phyloP scores from a whole-genome alignment of 805 yeast genomes.

The Kluyveromyces lactis region DNA sequence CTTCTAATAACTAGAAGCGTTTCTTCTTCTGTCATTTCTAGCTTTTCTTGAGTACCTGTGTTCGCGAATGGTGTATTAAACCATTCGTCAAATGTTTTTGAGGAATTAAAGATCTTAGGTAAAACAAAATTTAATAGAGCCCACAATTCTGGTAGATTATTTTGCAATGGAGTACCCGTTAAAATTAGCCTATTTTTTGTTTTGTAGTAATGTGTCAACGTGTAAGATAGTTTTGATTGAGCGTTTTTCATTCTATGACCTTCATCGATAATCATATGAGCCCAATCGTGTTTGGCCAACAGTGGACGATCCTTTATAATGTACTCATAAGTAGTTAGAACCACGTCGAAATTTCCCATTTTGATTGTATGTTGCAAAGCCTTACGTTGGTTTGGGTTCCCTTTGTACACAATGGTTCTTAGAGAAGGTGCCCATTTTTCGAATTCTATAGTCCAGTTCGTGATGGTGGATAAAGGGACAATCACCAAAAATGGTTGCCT shows the following conservation, averaged over 20 bases:
- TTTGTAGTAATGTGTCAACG: slow-evolving; percentile 62
- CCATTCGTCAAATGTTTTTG: slow-evolving; percentile 83
- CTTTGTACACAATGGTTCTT: slow-evolving; percentile 66
- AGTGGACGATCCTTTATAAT: slow-evolving; percentile 70
- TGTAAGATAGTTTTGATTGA: slow-evolving; percentile 61
- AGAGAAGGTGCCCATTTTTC: slow-evolving; percentile 85
- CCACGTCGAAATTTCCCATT: slow-evolving; percentile 63
- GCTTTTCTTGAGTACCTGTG: slow-evolving; percentile 73
- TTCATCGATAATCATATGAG: slow-evolving; percentile 85
- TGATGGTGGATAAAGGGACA: slow-evolving; percentile 76
- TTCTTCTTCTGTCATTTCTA: slow-evolving; percentile 81
- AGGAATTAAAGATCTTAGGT: slow-evolving; percentile 80
- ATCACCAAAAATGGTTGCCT: slow-evolving; percentile 69
- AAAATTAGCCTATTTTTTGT: slow-evolving; percentile 72
- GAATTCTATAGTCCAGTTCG: slow-evolving; percentile 80
- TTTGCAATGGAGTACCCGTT: slow-evolving; percentile 85
- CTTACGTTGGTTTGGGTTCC: slow-evolving; percentile 66
- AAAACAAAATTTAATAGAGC: slow-evolving; percentile 73
- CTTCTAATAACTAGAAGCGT: slow-evolving; percentile 72
- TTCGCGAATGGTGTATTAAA: slow-evolving; percentile 84
- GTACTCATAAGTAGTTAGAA: slow-evolving; percentile 76
- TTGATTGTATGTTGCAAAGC: slow-evolving; percentile 55
- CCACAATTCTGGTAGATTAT: slow-evolving; percentile 80
- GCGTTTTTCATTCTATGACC: slow-evolving; percentile 86
- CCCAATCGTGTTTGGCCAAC: slow-evolving; percentile 61